Percentiles rank a stretch among this genome's conserved stretches.
These are phyloP conservation scores for Pichia sp. DNA, from an alignment of 1,139 yeast genomes.

Conservation along the genomic window DNA sequence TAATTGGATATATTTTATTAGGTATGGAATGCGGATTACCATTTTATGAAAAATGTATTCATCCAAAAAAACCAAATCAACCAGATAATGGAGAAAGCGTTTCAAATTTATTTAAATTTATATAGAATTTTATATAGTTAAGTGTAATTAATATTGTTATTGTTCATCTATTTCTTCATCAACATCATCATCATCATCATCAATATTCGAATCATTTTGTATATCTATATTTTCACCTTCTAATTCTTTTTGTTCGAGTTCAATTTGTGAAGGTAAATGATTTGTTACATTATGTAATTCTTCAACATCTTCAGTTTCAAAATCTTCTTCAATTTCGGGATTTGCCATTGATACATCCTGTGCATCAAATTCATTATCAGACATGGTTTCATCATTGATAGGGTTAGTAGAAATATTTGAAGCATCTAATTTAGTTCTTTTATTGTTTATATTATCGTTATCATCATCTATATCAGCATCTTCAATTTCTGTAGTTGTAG, in stretches of 20 bases:
- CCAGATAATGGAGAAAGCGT: constrained; percentile 11
- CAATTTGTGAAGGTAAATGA: constrained; percentile 18
- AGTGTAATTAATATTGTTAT: too few relatives aligned
- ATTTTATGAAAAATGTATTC: constrained; percentile 27
- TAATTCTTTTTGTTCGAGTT: constrained; percentile 22
- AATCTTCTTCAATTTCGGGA: constrained; percentile 19
- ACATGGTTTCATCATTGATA: constrained; percentile 2
- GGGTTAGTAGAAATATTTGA: constrained; percentile 2
- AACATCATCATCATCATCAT: constrained; percentile 10
- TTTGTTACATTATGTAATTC: background rate
- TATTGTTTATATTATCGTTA: background rate
- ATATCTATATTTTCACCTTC: constrained; percentile 16
- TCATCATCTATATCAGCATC: constrained; percentile 8
- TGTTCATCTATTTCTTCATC: constrained; percentile 4
- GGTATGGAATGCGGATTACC: constrained; percentile 53
- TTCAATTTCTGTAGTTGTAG: constrained; percentile 4
- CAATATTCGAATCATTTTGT: constrained; percentile 4
- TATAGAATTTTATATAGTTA: background rate
- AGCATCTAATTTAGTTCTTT: constrained; percentile 5
- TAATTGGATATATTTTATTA: constrained; percentile 38
- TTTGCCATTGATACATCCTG: constrained; percentile 17
- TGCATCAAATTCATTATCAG: background rate
- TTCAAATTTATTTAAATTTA: background rate
- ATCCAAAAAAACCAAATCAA: constrained; percentile 25
- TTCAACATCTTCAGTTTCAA: constrained; percentile 13